Evolutionary conservation across 1,284 basidiomycete species (phyloP).

Genomic region (Nidula niveotomentosa): DNA sequence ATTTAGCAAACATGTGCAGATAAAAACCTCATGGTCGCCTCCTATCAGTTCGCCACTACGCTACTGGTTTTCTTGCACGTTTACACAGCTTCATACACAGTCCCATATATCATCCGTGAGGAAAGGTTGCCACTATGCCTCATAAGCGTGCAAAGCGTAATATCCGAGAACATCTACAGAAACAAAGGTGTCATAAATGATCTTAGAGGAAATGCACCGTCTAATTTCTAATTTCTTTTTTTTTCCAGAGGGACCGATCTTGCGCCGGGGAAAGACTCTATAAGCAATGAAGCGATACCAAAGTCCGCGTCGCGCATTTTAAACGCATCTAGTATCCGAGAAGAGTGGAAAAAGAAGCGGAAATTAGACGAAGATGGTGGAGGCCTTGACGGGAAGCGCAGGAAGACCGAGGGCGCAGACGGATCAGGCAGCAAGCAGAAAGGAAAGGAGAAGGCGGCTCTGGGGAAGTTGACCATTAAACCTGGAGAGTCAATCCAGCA

Average conservation of each 20-base stretch:
- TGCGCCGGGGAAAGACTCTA: slow-evolving; percentile 38
- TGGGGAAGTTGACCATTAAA: slow-evolving; percentile 44
- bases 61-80: not conserved
- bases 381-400: slow-evolving; percentile 28
- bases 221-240: not conserved
- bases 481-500: slow-evolving; percentile 71
- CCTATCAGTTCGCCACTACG: not conserved
- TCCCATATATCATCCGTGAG: not conserved
- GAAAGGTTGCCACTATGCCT: slow-evolving; percentile 41
- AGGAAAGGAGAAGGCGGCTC: slow-evolving; percentile 20
- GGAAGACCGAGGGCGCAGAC: slow-evolving; percentile 28
- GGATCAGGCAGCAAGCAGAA: slow-evolving; percentile 17
- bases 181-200: slow-evolving; percentile 31
- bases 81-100: not conserved
- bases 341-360: slow-evolving; percentile 55
- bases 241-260: slow-evolving; percentile 46
- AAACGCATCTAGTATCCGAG: slow-evolving; percentile 57
- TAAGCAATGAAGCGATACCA: slow-evolving; percentile 58
- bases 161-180: slow-evolving; percentile 37
- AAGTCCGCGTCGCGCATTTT: slow-evolving; percentile 65
- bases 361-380: slow-evolving; percentile 32
- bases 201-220: slow-evolving; percentile 1
- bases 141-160: slow-evolving; percentile 63
- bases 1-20: no score
- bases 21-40: no score